A percentile compares a stretch with the other conserved stretches of the same genome.
Conservation (phyloP, 768 basidiomycete genomes). For the Sarcodon aspratus region DNA sequence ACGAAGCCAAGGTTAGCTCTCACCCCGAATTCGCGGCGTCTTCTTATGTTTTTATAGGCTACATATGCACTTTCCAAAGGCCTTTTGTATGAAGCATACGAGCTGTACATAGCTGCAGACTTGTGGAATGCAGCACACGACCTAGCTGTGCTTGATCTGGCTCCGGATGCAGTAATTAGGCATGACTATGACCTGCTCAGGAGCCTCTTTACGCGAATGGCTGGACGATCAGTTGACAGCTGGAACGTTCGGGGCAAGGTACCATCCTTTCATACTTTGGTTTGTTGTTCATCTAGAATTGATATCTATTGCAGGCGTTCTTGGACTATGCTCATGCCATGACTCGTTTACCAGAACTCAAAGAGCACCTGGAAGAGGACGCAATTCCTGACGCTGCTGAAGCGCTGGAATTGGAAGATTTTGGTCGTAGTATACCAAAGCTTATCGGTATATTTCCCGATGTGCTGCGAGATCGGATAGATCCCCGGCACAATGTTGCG, state of each 20-base stretch:
- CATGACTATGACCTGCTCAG: constrained; percentile 45
- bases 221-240: constrained; percentile 44
- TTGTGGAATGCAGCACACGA: constrained; percentile 68
- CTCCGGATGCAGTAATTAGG: constrained; percentile 74
- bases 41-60: constrained; percentile 34
- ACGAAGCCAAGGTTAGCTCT: constrained; percentile 66
- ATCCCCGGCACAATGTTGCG: constrained; percentile 60
- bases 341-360: constrained; percentile 45
- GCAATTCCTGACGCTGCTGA: constrained; percentile 34
- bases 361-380: constrained; percentile 30
- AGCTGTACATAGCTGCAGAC: constrained; percentile 61
- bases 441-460: constrained; percentile 62
- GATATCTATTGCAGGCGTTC: constrained; percentile 34
- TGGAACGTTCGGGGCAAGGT: constrained; percentile 87
- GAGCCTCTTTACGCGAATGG: constrained; percentile 59
- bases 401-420: constrained; percentile 44
- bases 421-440: constrained; percentile 48
- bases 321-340: constrained; percentile 62
- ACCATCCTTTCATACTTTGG: constrained; percentile 1
- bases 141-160: constrained; percentile 76
- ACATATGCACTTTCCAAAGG: constrained; percentile 50
- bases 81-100: constrained; percentile 62
- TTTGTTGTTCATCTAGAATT: not conserved
- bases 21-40: not conserved
- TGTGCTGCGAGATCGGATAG: constrained; percentile 41